Percentiles rank a stretch among this genome's conserved stretches.
phyloP scores from a whole-genome alignment of 2,329 filamentous ascomycete genomes.

The Fusarium irregulare region DNA sequence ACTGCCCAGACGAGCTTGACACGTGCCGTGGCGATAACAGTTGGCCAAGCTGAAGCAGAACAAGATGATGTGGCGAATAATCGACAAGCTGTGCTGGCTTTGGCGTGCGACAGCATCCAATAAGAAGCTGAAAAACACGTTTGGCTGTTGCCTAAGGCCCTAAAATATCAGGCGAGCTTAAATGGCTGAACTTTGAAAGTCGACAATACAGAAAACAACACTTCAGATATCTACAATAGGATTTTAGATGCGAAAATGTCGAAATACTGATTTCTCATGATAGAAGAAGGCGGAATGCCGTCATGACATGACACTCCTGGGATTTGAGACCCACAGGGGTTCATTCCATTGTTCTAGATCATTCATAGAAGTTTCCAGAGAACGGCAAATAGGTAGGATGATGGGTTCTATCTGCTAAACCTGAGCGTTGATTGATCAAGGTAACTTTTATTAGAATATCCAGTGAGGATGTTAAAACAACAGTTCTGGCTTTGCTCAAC shows the following conservation, averaged over 20 bases:
- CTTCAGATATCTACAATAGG: neutral
- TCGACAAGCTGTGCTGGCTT: conserved; percentile 13
- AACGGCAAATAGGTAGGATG: neutral
- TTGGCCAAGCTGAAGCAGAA: conserved; percentile 9
- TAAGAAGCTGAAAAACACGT: conserved; percentile 4
- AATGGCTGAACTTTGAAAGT: neutral
- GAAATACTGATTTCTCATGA: neutral
- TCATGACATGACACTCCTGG: conserved; percentile 5
- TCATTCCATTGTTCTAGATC: neutral
- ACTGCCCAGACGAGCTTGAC: neutral
- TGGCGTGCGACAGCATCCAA: conserved; percentile 18
- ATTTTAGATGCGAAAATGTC: neutral
- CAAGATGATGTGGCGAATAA: conserved; percentile 25
- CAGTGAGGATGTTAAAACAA: neutral
- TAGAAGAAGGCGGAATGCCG: neutral
- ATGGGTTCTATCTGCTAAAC: neutral
- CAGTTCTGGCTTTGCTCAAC: neutral
- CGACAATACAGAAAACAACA: neutral
- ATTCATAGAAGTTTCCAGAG: conserved; percentile 1
- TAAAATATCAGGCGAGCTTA: neutral
- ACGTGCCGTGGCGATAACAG: conserved; percentile 32
- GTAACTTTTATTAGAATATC: neutral
- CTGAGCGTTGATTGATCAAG: neutral
- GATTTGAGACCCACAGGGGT: neutral
- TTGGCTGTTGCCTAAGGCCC: conserved; percentile 31